These are phyloP conservation scores for Aspergillus homomorphus DNA, from an alignment of 495 filamentous ascomycete genomes.

Conservation along the genomic window DNA sequence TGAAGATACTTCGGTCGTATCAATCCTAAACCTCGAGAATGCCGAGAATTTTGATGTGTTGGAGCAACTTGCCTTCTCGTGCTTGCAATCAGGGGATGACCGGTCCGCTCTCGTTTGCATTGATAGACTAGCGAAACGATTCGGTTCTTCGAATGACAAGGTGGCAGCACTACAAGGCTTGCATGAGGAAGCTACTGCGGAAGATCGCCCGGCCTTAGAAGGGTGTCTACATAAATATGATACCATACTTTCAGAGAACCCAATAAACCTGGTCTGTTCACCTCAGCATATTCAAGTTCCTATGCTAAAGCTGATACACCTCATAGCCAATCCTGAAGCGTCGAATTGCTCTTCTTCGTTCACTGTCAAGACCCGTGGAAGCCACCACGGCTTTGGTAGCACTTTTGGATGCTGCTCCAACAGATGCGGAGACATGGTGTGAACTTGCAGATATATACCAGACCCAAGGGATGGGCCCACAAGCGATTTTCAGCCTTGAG, in stretches of 20 bases:
- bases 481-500: slow-evolving; percentile 86
- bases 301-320: slow-evolving; percentile 11
- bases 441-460: slow-evolving; percentile 87
- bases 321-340: slow-evolving; percentile 80
- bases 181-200: slow-evolving; percentile 79
- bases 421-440: slow-evolving; percentile 91
- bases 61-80: slow-evolving; percentile 82
- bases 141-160: slow-evolving; percentile 77
- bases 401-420: slow-evolving; percentile 78
- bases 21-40: slow-evolving; percentile 57
- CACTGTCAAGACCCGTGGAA: slow-evolving; percentile 63
- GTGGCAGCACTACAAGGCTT: slow-evolving; percentile 78
- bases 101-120: slow-evolving; percentile 70
- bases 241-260: slow-evolving; percentile 64
- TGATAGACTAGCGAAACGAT: slow-evolving; percentile 68
- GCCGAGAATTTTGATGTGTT: slow-evolving; percentile 76
- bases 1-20: slow-evolving; percentile 38
- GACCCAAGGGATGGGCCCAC: slow-evolving; percentile 66
- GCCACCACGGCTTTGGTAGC: slow-evolving; percentile 70
- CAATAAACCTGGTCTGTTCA: slow-evolving; percentile 71
- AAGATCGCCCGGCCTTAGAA: slow-evolving; percentile 59
- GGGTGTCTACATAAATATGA: slow-evolving; percentile 74
- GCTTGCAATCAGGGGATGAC: slow-evolving; percentile 83
- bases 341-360: slow-evolving; percentile 73
- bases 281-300: not conserved